Conservation (phyloP, 2,329 filamentous ascomycete genomes). For the Ophiognomonia clavigignenti-juglandacearum region DNA sequence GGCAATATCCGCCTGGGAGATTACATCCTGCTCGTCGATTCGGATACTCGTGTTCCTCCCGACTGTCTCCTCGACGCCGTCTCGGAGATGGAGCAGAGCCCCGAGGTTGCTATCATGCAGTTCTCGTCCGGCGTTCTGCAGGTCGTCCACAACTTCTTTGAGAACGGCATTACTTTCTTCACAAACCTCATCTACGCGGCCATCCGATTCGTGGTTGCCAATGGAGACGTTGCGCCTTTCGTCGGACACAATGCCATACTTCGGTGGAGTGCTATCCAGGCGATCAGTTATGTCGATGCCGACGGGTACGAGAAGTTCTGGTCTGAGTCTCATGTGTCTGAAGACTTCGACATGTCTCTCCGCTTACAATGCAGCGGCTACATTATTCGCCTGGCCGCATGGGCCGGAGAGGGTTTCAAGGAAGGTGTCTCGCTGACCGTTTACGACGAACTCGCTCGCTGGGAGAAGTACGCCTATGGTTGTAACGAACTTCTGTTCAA, state of each 20-base stretch:
- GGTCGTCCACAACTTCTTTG: constrained; percentile 68
- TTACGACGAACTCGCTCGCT: constrained; percentile 77
- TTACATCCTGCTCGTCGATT: constrained; percentile 75
- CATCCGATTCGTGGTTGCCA: constrained; percentile 72
- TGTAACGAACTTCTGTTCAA: constrained; percentile 81
- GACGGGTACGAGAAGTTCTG: constrained; percentile 75
- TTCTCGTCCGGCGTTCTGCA: constrained; percentile 77
- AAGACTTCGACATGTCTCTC: constrained; percentile 79
- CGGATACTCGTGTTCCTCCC: constrained; percentile 70
- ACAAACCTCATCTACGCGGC: constrained; percentile 72
- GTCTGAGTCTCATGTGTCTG: constrained; percentile 75
- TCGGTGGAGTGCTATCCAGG: constrained; percentile 70
- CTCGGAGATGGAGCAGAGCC: constrained; percentile 76
- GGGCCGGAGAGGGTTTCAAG: constrained; percentile 73
- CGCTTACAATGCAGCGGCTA: constrained; percentile 69
- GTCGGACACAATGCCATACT: constrained; percentile 78
- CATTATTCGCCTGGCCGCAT: constrained; percentile 67
- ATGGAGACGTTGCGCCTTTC: constrained; percentile 72
- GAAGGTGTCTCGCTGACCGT: constrained; percentile 81
- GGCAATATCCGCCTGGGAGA: constrained; percentile 84
- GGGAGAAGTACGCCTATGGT: constrained; percentile 84
- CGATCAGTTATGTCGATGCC: constrained; percentile 64
- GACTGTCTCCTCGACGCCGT: constrained; percentile 77
- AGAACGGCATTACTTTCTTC: constrained; percentile 67
- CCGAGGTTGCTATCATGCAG: constrained; percentile 74